Evolutionary conservation across 805 yeast genomes (phyloP), one percentile per base, ranked within the genome.

Genomic region (Lipomyces starkeyi): DNA sequence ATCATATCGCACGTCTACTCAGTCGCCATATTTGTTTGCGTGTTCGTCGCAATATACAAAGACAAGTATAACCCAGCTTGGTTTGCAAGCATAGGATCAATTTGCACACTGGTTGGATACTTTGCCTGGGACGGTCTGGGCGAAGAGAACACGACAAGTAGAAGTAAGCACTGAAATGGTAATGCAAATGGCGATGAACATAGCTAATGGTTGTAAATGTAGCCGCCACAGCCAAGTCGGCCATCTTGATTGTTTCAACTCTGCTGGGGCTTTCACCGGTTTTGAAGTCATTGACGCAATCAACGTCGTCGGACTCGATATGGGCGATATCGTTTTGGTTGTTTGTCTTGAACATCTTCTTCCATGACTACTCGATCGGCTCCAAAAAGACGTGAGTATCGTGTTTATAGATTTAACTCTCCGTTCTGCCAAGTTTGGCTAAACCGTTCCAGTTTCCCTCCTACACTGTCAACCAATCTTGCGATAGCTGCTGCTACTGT

Each of bases 291-390:
- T 82, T 95, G 56, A 92, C 97, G 0, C 87, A 88, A 74, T 90
- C 97, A 0, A 92, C 97, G 0, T 87, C 97, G 0, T 89, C 95
- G 0, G 98, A 95, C 80, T 91, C 97, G 17, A 92, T 95, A 68
- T 94, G 98, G 98, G 93, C 97, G 0, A 78, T 95, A 3, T 86
- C 96, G 7, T 87, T 89, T 59, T 89, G 97, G 88, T 81, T 95
- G 17, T 87, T 91, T 40, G 73, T 91, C 11, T 80, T 88, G 57
- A 92, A 92, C 74, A 80, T 93, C 2, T 75, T 88, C 32, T 83
- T 88, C 73, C 88, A 89, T 75, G 91, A 91, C 78, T 89, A 90
- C 76, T 84, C 90, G 49, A 81, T 85, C 74, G 85, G 85, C 69
- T 62, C 60, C 3, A 58, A 40, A 52, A 61, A 64, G 43, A 61